A percentile compares a stretch with the other conserved stretches of the same genome.
Evolutionary conservation across 768 basidiomycete genomes (phyloP).

Genomic region (Dioszegia crocea): DNA sequence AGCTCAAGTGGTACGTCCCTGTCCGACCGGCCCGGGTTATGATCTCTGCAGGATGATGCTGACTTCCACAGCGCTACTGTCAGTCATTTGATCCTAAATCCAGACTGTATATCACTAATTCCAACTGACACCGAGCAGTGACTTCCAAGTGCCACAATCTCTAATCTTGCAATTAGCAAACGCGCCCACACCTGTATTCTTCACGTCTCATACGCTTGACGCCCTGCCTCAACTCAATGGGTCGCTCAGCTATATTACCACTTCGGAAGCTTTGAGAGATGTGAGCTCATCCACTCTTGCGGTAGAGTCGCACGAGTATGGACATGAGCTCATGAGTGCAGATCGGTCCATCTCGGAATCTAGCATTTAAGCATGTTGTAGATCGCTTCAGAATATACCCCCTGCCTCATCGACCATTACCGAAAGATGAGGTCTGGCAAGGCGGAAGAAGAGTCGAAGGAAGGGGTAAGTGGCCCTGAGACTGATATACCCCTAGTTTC

Average conservation of each 20-base stretch:
- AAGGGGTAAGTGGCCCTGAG: constrained; percentile 58
- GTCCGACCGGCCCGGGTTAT: not conserved
- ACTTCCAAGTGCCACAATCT: constrained; percentile 66
- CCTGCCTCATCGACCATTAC: constrained; percentile 72
- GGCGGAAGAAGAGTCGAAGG: constrained; percentile 72
- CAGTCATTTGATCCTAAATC: not conserved
- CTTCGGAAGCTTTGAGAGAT: constrained; percentile 69
- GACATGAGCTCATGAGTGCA: no score
- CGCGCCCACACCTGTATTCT: constrained; percentile 81
- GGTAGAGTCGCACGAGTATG: no score
- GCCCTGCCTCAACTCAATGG: constrained; percentile 90
- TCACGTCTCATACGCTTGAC: constrained; percentile 85
- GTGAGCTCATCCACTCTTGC: constrained; percentile 21
- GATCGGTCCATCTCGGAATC: constrained; percentile 48
- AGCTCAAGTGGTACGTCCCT: constrained; percentile 56
- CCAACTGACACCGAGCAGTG: not conserved
- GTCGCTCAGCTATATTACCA: constrained; percentile 88
- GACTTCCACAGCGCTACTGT: constrained; percentile 64
- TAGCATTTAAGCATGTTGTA: constrained; percentile 80
- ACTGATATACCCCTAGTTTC: not conserved
- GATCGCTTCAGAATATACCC: constrained; percentile 82
- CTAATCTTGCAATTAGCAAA: constrained; percentile 65
- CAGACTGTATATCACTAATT: not conserved
- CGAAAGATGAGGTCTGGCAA: constrained; percentile 72
- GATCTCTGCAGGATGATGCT: not conserved